Conservation (phyloP, 2,329 filamentous ascomycete genomes). For the Chrysoporthe puriensis region DNA sequence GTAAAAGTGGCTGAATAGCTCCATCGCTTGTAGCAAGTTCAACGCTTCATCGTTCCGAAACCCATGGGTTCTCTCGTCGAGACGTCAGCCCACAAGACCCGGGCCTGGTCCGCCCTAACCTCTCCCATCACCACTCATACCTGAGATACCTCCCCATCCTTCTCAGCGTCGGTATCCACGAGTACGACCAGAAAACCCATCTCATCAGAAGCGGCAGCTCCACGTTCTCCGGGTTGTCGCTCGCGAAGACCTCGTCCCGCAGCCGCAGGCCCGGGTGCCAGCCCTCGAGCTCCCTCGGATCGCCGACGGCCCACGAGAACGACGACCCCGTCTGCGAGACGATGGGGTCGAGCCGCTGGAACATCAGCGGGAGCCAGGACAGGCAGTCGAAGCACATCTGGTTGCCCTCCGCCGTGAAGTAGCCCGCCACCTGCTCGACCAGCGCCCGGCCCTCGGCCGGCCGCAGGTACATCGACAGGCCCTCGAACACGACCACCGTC, state of each 20-base stretch:
- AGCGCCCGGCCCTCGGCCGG: slow-evolving; percentile 13
- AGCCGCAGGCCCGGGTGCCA: slow-evolving; percentile 13
- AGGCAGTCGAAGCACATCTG: slow-evolving; percentile 27
- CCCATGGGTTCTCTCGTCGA: no score
- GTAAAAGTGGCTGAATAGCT: no score
- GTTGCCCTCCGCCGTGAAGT: slow-evolving; percentile 15
- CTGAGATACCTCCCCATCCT: slow-evolving; percentile 10
- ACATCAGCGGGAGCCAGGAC: slow-evolving; percentile 6
- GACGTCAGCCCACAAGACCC: no score
- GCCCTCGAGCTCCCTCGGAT: slow-evolving; percentile 17
- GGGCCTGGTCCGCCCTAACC: no score
- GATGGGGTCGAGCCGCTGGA: slow-evolving; percentile 22
- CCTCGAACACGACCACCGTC: slow-evolving; percentile 28
- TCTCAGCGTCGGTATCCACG: slow-evolving; percentile 19
- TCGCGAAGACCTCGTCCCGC: slow-evolving; percentile 8
- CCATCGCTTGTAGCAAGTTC: no score
- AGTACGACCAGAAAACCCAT: slow-evolving; percentile 11
- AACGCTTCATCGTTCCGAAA: no score
- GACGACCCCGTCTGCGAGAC: slow-evolving; percentile 16
- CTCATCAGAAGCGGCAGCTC: not conserved
- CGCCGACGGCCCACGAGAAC: slow-evolving; percentile 20
- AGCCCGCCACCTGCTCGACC: slow-evolving; percentile 19
- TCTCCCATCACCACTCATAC: slow-evolving; percentile 20
- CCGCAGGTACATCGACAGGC: slow-evolving; percentile 28
- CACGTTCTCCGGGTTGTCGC: slow-evolving; percentile 12